phyloP scores from a whole-genome alignment of 768 basidiomycete species.

The Naematelia encephala region DNA sequence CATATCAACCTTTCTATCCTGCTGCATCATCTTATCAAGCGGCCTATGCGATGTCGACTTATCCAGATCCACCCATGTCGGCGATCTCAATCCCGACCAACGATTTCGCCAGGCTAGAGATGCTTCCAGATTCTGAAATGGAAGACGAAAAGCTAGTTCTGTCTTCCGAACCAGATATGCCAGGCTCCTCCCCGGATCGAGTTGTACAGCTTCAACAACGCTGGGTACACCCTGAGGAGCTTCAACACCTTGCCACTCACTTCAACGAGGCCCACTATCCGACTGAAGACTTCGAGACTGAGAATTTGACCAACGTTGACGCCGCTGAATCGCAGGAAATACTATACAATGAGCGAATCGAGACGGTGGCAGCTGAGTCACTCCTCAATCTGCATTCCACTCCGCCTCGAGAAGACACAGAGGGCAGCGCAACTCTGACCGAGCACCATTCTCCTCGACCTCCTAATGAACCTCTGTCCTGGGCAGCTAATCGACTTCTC shows the following conservation, averaged over 20 bases:
- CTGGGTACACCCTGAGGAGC: background rate
- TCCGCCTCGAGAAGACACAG: slow-evolving; percentile 1
- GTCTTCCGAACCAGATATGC: background rate
- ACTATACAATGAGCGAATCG: no score
- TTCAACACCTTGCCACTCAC: background rate
- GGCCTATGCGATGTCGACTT: no score
- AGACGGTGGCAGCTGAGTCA: slow-evolving; percentile 14
- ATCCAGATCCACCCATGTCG: background rate
- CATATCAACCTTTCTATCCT: background rate
- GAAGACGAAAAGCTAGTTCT: background rate
- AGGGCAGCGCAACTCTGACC: no score
- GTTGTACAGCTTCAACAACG: background rate
- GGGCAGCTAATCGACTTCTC: background rate
- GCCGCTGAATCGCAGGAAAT: no score
- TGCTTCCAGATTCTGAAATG: background rate
- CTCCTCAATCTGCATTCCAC: slow-evolving; percentile 23
- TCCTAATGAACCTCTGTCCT: background rate
- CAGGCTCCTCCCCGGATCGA: background rate
- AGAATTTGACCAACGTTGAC: no score
- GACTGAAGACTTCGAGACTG: background rate
- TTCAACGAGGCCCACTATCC: background rate
- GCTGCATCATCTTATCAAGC: no score
- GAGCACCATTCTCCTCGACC: background rate
- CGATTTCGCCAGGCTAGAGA: background rate
- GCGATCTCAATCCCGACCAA: background rate